Percentiles rank a stretch among this genome's conserved stretches.
Evolutionary conservation across 2,329 filamentous ascomycete genomes (phyloP).

Genomic region (Ophiostoma triangulosporum): DNA sequence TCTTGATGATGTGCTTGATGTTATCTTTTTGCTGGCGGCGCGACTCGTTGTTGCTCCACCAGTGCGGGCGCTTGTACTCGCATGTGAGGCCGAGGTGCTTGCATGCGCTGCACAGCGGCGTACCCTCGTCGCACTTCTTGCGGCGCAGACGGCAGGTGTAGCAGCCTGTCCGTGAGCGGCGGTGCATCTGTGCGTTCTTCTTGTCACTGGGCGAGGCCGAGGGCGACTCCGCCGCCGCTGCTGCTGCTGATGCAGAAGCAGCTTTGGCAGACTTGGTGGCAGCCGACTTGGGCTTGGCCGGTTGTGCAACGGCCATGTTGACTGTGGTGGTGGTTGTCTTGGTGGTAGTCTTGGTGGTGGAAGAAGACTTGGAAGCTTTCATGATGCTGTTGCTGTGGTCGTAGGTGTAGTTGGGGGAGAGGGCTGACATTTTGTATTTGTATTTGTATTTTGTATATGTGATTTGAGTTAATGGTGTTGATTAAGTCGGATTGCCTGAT

Average conservation of each 20-base stretch:
- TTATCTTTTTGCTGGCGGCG: constrained; percentile 78
- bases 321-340: constrained; percentile 21
- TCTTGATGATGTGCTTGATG: constrained; percentile 96
- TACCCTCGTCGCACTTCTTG: constrained; percentile 57
- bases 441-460: constrained; percentile 20
- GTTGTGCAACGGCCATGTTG: constrained; percentile 50
- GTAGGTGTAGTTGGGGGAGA: constrained; percentile 42
- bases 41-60: constrained; percentile 92
- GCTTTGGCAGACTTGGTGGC: constrained; percentile 28
- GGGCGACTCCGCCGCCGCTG: too few relatives aligned
- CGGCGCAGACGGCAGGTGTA: constrained; percentile 54
- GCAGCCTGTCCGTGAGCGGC: constrained; percentile 77
- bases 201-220: too few relatives aligned
- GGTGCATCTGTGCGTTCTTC: constrained; percentile 70
- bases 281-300: constrained; percentile 44
- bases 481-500: constrained; percentile 5
- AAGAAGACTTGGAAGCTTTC: constrained; percentile 15
- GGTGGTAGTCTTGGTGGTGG: constrained; percentile 11
- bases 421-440: constrained; percentile 49
- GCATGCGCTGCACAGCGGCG: constrained; percentile 50
- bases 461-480: background rate
- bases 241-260: too few relatives aligned
- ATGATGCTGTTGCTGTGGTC: constrained; percentile 30
- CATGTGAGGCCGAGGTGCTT: constrained; percentile 69
- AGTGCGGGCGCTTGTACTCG: constrained; percentile 92